phyloP scores from a whole-genome alignment of 1,284 basidiomycete genomes.

The Pyrrhoderma noxium region DNA sequence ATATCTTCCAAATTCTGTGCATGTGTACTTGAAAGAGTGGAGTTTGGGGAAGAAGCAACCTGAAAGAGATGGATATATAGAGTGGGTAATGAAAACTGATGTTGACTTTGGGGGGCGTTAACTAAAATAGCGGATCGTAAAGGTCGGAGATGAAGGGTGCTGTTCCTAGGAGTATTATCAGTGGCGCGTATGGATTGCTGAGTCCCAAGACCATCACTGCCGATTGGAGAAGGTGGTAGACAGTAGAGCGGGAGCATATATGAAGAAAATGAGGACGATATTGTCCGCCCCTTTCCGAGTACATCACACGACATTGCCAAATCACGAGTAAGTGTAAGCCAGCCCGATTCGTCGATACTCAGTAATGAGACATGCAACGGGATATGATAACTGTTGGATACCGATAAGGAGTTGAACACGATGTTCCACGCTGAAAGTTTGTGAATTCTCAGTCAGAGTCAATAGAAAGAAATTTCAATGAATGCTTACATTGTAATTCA shows the following conservation, averaged over 20 bases:
- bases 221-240: slow-evolving; percentile 27
- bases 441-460: not conserved
- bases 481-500: slow-evolving; percentile 40
- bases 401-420: slow-evolving; percentile 29
- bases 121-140: slow-evolving; percentile 50
- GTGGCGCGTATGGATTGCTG: slow-evolving; percentile 16
- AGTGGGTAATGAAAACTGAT: slow-evolving; percentile 22
- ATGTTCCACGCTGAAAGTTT: slow-evolving; percentile 53
- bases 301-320: slow-evolving; percentile 14
- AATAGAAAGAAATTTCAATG: not conserved
- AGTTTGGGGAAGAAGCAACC: slow-evolving; percentile 34
- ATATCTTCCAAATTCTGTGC: slow-evolving; percentile 46
- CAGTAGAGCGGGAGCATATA: slow-evolving; percentile 13
- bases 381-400: too few relatives aligned
- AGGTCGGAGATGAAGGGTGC: slow-evolving; percentile 26
- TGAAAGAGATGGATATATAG: slow-evolving; percentile 57
- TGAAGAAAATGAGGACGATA: not conserved
- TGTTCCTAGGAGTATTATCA: slow-evolving; percentile 22
- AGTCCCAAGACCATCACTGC: slow-evolving; percentile 28
- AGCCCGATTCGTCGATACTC: slow-evolving; percentile 49
- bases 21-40: slow-evolving; percentile 31
- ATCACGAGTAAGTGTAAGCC: slow-evolving; percentile 32
- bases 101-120: not conserved
- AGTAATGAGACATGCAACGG: slow-evolving; percentile 48
- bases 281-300: slow-evolving; percentile 7